phyloP scores from a whole-genome alignment of 257 asterid species.

The Avicennia marina region DNA sequence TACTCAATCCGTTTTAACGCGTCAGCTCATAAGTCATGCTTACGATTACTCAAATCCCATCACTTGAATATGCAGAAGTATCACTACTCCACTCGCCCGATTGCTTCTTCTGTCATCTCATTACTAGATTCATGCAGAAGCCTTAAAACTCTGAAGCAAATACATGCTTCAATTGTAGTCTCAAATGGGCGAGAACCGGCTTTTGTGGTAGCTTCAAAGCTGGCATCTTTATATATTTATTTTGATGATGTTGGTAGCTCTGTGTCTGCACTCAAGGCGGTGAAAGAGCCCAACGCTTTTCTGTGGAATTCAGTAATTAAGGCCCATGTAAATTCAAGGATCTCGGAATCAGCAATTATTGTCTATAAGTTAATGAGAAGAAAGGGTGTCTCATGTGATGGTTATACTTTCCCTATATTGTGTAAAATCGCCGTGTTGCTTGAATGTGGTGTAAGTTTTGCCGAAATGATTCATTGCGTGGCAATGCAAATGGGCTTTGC shows the following conservation, averaged over 20 bases:
- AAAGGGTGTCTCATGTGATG: constrained; percentile 37
- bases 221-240: constrained; percentile 29
- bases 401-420: constrained; percentile 41
- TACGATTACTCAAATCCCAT: too few relatives aligned
- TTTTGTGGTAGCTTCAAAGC: constrained; percentile 24
- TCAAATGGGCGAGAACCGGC: constrained; percentile 21
- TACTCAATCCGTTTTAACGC: too few relatives aligned
- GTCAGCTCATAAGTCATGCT: too few relatives aligned
- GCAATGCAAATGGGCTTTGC: constrained; percentile 38
- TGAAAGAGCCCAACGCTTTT: constrained; percentile 19
- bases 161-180: constrained; percentile 30
- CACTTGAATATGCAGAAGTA: too few relatives aligned
- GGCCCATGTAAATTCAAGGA: constrained; percentile 26
- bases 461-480: constrained; percentile 34
- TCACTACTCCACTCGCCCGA: constrained; percentile 2
- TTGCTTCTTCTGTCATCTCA: constrained; percentile 10
- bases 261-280: constrained; percentile 20
- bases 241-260: constrained; percentile 27
- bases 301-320: constrained; percentile 40
- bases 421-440: constrained; percentile 18
- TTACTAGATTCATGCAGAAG: constrained; percentile 25
- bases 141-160: constrained; percentile 31
- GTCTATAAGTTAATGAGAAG: constrained; percentile 36
- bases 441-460: constrained; percentile 15
- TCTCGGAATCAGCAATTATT: constrained; percentile 22